Base-by-base conservation (phyloP, 2,329 filamentous ascomycete species). In the Stenocarpella maydis region DNA sequence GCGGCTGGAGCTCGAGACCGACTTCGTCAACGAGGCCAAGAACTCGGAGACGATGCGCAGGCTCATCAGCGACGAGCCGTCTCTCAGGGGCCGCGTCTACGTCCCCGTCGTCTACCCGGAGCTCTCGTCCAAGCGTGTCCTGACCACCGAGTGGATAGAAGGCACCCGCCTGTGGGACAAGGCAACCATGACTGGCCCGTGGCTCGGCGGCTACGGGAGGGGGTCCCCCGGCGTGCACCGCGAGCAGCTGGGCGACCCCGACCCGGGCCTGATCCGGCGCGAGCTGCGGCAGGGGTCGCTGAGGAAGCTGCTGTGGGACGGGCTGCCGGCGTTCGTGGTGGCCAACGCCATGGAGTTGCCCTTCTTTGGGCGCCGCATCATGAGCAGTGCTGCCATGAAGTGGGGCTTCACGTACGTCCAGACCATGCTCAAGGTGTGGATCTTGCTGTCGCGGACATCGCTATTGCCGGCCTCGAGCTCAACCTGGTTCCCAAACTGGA, bases 121-220 rank as follows among this genome's bases (percentile, higher is more conserved):
- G 71, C 86, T 98, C 34, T 94, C 90, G 65, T 94, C 92, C 19
- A 92, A 86, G 77, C 88, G 96, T 45, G 90, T 99, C 60, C 91
- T 99, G 84, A 97, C 95, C 0, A 94, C 95, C 0, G 96, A 99
- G 79, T 99, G 96, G 96, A 97, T 99, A 70, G 96, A 99, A 80
- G 96, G 96, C 8, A 90, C 97, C 2, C 88, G 95, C 1, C 84
- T 99, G 2, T 97, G 95, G 94, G 95, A 98, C 76, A 97, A 97
- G 78, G 90, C 93, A 69, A 86, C 91, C 65, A 91, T 98, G 77
- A 92, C 89, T 0, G 86, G 86, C 3, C 85, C 87, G 5, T 98
- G 96, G 95, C 73, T 88, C 15, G 81, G 84, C 37, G 85, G 86
- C 4, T 88, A 70, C 80, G 86, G 34, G 83, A 87, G 69, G 82